Conservation (phyloP, 805 yeast species). For the Wickerhamiella parazyma region DNA sequence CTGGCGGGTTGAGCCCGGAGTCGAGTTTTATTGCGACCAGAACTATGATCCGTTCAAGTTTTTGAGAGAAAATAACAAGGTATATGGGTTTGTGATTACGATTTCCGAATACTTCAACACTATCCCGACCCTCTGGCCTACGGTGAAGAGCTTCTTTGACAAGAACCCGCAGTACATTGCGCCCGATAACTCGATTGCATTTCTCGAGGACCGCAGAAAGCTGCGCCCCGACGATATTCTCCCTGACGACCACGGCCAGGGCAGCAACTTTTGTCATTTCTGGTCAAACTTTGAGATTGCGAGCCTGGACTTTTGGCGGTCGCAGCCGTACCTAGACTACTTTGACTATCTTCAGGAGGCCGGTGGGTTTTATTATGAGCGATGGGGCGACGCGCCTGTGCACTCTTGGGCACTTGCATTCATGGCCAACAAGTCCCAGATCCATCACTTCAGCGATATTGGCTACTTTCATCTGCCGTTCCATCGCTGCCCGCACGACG, state of each 20-base stretch:
- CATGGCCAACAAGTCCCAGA: slow-evolving; percentile 42
- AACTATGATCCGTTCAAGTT: slow-evolving; percentile 63
- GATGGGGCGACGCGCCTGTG: slow-evolving; percentile 96
- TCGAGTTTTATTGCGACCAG: slow-evolving; percentile 70
- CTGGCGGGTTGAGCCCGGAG: slow-evolving; percentile 92
- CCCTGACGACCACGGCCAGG: slow-evolving; percentile 37
- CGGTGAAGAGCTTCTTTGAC: slow-evolving; percentile 47
- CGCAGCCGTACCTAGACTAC: slow-evolving; percentile 51
- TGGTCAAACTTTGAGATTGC: slow-evolving; percentile 84
- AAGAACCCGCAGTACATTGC: slow-evolving; percentile 50
- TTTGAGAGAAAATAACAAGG: slow-evolving; percentile 61
- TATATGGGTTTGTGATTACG: slow-evolving; percentile 78
- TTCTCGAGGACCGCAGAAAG: slow-evolving; percentile 38
- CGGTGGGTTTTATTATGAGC: slow-evolving; percentile 79
- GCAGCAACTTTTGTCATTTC: slow-evolving; percentile 70
- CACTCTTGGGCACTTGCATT: slow-evolving; percentile 60
- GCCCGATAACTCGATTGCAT: slow-evolving; percentile 45
- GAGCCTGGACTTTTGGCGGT: slow-evolving; percentile 56
- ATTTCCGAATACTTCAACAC: slow-evolving; percentile 74
- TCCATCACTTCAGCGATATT: slow-evolving; percentile 68
- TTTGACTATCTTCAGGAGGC: slow-evolving; percentile 53
- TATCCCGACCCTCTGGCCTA: slow-evolving; percentile 72
- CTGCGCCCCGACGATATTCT: slow-evolving; percentile 31
- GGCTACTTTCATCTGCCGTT: slow-evolving; percentile 72
- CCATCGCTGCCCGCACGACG: slow-evolving; percentile 29